A percentile compares a stretch with the other conserved stretches of the same genome.
Conservation (phyloP, 805 yeast genomes). For the Kuraishia molischiana region DNA sequence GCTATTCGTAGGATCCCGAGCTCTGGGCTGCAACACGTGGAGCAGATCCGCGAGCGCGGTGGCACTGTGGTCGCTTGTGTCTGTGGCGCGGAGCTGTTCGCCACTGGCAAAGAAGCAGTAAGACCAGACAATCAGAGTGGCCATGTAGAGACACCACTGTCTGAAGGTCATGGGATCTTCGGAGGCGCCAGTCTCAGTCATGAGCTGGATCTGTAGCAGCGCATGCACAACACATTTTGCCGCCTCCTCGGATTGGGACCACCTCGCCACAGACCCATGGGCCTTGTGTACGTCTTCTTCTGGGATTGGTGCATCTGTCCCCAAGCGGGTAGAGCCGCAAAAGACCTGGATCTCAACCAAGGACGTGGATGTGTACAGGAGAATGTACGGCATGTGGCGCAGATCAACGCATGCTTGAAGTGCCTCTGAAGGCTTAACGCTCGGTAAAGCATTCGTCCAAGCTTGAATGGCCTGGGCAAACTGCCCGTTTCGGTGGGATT, state of each 20-base stretch:
- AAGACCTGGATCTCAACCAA: conserved; percentile 13
- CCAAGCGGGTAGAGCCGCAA: conserved; percentile 13
- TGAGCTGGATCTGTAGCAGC: conserved; percentile 12
- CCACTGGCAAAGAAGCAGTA: conserved; percentile 8
- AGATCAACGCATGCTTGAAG: conserved; percentile 14
- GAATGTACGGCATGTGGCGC: conserved; percentile 11
- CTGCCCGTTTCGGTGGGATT: too few species aligned
- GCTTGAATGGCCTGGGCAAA: conserved; percentile 14
- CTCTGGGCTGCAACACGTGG: conserved; percentile 5
- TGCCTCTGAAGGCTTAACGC: conserved; percentile 10
- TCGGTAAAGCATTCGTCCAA: conserved; percentile 15
- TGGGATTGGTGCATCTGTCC: conserved; percentile 7
- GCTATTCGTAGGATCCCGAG: conserved; percentile 4
- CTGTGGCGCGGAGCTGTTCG: background rate
- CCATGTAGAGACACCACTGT: conserved; percentile 16
- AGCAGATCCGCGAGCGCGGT: conserved; percentile 6
- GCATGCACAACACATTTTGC: conserved; percentile 11
- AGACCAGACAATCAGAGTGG: conserved; percentile 13
- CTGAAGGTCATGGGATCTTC: conserved; percentile 15
- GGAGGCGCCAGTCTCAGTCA: conserved; percentile 9
- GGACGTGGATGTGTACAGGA: conserved; percentile 11
- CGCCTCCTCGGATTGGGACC: conserved; percentile 13
- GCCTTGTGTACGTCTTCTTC: conserved; percentile 10
- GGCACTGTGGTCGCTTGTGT: background rate
- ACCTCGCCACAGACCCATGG: conserved; percentile 9